Evolutionary conservation across 345 rosid genomes (phyloP).

Genomic region (Excoecaria cochinchinensis): DNA sequence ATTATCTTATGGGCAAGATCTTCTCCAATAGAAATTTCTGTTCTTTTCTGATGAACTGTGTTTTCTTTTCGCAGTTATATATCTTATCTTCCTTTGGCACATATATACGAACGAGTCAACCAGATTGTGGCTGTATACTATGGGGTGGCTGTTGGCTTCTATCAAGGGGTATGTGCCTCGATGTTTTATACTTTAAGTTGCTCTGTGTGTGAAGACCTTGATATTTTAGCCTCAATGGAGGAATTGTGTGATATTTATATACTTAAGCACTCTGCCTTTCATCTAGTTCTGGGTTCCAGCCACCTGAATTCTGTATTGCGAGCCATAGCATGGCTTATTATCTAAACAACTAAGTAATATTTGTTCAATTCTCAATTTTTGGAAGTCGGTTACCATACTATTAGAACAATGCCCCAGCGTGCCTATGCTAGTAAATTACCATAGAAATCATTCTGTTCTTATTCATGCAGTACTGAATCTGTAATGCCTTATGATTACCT

Average conservation of each 20-base stretch:
- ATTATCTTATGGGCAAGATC: neutral
- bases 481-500: neutral
- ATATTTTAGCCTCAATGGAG: neutral
- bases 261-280: neutral
- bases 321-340: neutral
- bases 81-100: slow-evolving; percentile 37
- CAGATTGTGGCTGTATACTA: slow-evolving; percentile 10
- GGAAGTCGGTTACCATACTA: neutral
- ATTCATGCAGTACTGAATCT: neutral
- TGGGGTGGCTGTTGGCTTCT: slow-evolving; percentile 26
- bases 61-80: slow-evolving; percentile 21
- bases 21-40: neutral
- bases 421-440: neutral
- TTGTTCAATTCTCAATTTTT: neutral
- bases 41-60: neutral
- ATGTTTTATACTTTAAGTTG: neutral
- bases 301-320: neutral
- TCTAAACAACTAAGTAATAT: neutral
- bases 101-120: slow-evolving; percentile 29
- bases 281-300: neutral
- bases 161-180: slow-evolving; percentile 25
- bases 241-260: neutral
- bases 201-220: neutral
- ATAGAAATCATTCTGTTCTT: neutral
- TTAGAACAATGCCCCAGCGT: neutral